Evolutionary conservation across 177 flowering plant genomes (phyloP).

Genomic region (Vitis hybrid): DNA sequence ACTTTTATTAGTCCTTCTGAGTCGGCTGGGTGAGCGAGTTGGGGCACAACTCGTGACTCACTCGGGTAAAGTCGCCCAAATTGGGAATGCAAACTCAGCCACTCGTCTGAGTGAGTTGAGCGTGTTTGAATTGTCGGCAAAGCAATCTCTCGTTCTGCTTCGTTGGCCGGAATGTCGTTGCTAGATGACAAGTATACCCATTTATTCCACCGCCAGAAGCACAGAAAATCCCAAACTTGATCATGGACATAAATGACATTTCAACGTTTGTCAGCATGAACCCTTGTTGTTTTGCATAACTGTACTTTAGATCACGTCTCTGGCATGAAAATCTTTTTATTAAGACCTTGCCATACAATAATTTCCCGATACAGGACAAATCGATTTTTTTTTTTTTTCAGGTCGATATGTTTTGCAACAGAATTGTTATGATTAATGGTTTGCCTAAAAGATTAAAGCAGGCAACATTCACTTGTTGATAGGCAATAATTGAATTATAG

Average conservation of each 20-base stretch:
- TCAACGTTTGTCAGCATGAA: neutral
- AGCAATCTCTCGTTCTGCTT: neutral
- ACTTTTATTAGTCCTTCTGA: neutral
- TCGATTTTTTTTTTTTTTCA: slow-evolving; percentile 16
- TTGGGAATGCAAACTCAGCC: too few species aligned
- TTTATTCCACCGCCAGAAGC: too few species aligned
- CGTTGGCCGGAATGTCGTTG: slow-evolving; percentile 12
- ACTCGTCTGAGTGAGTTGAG: neutral
- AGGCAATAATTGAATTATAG: too few species aligned
- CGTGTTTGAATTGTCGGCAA: slow-evolving; percentile 19
- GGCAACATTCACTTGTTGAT: too few species aligned
- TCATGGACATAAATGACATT: too few species aligned
- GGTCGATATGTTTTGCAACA: slow-evolving; percentile 2
- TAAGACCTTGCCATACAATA: slow-evolving; percentile 3
- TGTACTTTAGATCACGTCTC: slow-evolving; percentile 23
- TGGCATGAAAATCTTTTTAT: slow-evolving; percentile 31
- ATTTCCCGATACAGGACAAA: slow-evolving; percentile 21
- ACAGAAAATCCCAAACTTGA: too few species aligned
- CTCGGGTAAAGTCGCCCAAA: neutral
- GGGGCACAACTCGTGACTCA: slow-evolving; percentile 14
- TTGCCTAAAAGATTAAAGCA: too few species aligned
- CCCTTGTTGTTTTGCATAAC: neutral
- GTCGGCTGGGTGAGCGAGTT: too few species aligned
- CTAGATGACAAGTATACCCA: slow-evolving; percentile 9
- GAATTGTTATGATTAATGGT: too few species aligned